Base-by-base conservation (phyloP, 1,284 basidiomycete genomes). In the Cronartium quercuum region DNA sequence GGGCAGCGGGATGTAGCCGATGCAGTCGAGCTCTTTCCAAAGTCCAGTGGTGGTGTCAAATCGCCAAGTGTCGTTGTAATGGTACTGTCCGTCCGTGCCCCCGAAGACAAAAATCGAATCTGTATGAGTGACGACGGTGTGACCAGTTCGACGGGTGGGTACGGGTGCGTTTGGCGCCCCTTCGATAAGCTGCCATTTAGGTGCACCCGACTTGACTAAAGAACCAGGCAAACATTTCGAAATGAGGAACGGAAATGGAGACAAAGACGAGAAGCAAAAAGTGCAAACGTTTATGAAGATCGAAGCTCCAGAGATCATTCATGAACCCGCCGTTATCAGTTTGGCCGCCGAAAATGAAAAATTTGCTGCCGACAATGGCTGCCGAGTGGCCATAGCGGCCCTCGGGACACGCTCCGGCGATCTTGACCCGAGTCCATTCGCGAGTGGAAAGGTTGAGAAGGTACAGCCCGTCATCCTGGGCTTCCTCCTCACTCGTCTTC, bases 21-120 rank as follows among this genome's bases (percentile, higher is more conserved):
- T 98, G 83, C 96, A 98, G 55, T 90, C 89, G 73, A 99, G 85
- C 82, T 99, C 96, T 13, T 90, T 86, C 96, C 96, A 99, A 64
- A 84, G 86, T 75, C 87, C 86, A 0, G 92, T 90, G 40, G 85
- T 86, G 62, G 94, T 85, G 82, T 97, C 94, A 82, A 93, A 98
- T 35, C 89, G 87, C 96, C 96, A 99, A 5, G 95, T 98, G 81
- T 99, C 96, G 82, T 98, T 98, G 84, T 99, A 99, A 82, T 98
- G 96, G 83, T 92, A 98, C 81, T 91, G 90, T 35, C 94, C 95
- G 80, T 99, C 96, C 5, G 96, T 99, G 68, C 96, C 96, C 63
- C 96, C 96, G 79, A 99, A 98, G 73, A 96, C 85, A 79, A 91
- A 88, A 76, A 99, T 88, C 78, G 89, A 89, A 80, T 96, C 91